Base-by-base conservation (phyloP, 768 basidiomycete species). In the Gelatoporia subvermispora region DNA sequence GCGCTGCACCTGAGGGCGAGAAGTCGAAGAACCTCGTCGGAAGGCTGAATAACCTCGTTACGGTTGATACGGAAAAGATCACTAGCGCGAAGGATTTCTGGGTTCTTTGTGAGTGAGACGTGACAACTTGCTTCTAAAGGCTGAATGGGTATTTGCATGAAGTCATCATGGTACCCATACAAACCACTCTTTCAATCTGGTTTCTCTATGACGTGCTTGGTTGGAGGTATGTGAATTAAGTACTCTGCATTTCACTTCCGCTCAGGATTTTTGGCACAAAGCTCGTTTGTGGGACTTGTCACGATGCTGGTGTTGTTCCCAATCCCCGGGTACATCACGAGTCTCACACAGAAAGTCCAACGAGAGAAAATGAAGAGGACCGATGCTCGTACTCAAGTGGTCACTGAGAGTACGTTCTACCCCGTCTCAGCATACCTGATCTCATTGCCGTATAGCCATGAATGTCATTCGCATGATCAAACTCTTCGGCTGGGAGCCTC, bases 401-500 rank as follows among this genome's bases (percentile, higher is more conserved):
- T 74, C 31, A 72, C 75, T 16, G 75, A 77, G 52, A 60, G 69
- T 65, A 47, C 41, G 64, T 49, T 8, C n/a, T 17, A 2, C 18
- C 1, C 16, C 2, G 15, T 15, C 11, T 15, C 34, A 25, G 15
- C 3, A n/a, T 10, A 11, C 13, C 17, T 1, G 68, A 23, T 39
- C 23, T 41, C 59, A 38, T 5, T 41, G 24, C 16, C 35, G 35
- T 43, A 8, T 43, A 69, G 70, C 61, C 22, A 57, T 71, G 53
- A 59, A 52, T 31, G 62, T 69, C 23, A 60, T 75, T 7, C 68
- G 74, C 18, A 74, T 76, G 68, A 65, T 76, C 59, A 77, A 78
- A 61, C 63, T 76, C 53, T 78, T 76, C 44, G 69, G 66, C n/a
- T 68, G 64, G 72, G 72, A 75, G 47, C 48, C 48, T 3, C 72